A percentile compares a stretch with the other conserved stretches of the same genome.
phyloP scores from a whole-genome alignment of 2,329 filamentous ascomycete genomes.

The Stenocarpella maydis region DNA sequence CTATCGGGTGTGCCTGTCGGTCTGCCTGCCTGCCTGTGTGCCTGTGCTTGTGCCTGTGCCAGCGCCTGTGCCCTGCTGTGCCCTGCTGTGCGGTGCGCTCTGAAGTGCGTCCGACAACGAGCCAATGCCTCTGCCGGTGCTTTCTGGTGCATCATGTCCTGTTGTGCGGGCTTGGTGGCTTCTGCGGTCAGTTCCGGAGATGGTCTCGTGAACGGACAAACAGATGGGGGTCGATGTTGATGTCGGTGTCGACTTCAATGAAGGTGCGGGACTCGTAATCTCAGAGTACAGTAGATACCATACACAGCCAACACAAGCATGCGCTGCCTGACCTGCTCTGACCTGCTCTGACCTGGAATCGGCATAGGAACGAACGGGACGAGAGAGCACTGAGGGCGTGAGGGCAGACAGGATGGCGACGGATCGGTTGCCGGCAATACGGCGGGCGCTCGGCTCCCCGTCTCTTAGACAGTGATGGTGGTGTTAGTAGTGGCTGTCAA shows the following conservation, averaged over 20 bases:
- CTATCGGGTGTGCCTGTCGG: neutral
- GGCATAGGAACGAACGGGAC: no score
- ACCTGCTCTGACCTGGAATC: no score
- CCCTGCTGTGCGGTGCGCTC: neutral
- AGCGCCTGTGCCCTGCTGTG: neutral
- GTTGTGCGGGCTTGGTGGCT: neutral
- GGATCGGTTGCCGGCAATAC: constrained; percentile 23
- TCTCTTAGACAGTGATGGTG: neutral
- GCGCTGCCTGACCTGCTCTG: neutral
- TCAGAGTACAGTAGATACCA: neutral
- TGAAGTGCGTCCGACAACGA: neutral
- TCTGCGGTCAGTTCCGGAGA: neutral
- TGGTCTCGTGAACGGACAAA: neutral
- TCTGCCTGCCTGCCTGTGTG: no score
- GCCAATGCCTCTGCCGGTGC: neutral
- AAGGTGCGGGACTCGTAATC: neutral
- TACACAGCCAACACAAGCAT: neutral
- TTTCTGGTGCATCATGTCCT: neutral
- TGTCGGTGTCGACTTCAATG: neutral
- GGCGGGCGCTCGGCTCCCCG: neutral
- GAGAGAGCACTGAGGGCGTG: neutral
- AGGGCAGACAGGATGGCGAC: neutral
- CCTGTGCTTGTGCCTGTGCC: neutral
- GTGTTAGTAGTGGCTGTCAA: constrained; percentile 12
- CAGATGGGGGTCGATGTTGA: neutral